Evolutionary conservation across 805 yeast species (phyloP).

Genomic region (Candida silvatica): DNA sequence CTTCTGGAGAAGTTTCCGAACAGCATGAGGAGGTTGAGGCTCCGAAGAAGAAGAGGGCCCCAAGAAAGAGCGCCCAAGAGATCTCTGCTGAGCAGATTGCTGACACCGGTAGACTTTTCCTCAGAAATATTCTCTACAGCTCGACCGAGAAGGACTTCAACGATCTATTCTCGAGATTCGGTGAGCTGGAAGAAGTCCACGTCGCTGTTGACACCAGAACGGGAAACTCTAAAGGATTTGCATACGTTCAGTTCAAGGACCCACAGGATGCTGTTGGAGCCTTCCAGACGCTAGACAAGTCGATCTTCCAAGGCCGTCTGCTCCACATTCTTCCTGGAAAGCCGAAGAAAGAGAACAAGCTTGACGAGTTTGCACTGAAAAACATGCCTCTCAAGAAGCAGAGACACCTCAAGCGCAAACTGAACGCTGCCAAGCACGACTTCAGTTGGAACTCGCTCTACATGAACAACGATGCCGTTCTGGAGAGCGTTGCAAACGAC

Average conservation of each 20-base stretch:
- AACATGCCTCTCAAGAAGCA: slow-evolving; percentile 92
- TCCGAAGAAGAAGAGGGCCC: not conserved
- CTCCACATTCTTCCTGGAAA: slow-evolving; percentile 85
- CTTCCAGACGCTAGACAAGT: slow-evolving; percentile 66
- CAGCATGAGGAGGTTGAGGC: slow-evolving; percentile 2
- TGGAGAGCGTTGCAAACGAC: slow-evolving; percentile 79
- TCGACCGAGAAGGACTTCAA: slow-evolving; percentile 75
- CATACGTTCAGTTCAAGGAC: slow-evolving; percentile 66
- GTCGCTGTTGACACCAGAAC: slow-evolving; percentile 87
- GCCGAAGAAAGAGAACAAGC: slow-evolving; percentile 67
- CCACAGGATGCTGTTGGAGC: slow-evolving; percentile 73
- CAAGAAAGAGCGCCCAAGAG: slow-evolving; percentile 20
- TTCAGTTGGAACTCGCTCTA: slow-evolving; percentile 94
- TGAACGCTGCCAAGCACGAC: slow-evolving; percentile 75
- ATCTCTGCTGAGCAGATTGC: slow-evolving; percentile 41
- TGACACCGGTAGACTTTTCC: slow-evolving; percentile 72
- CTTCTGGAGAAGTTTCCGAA: slow-evolving; percentile 2
- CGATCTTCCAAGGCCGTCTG: slow-evolving; percentile 89
- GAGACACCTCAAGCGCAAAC: slow-evolving; percentile 72
- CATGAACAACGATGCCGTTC: slow-evolving; percentile 85
- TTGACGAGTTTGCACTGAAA: slow-evolving; percentile 87
- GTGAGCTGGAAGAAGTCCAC: slow-evolving; percentile 80
- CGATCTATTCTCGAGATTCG: slow-evolving; percentile 56
- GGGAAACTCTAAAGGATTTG: slow-evolving; percentile 88
- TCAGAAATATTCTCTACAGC: slow-evolving; percentile 77